Conservation (phyloP, 164 flowering plant genomes). For the Kingdonia uniflora region DNA sequence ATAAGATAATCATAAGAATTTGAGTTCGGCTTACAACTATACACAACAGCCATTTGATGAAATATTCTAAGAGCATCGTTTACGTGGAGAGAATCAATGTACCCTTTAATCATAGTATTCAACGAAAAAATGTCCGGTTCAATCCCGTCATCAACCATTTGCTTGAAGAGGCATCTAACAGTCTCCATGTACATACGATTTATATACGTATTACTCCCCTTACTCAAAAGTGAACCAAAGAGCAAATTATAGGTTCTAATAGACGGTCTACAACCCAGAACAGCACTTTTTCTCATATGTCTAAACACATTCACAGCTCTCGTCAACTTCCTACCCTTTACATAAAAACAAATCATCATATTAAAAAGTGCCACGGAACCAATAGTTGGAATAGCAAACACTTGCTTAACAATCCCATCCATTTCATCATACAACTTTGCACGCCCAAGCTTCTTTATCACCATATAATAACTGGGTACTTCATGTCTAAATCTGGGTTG, state of each 20-base stretch:
- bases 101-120: constrained; percentile 85
- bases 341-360: constrained; percentile 60
- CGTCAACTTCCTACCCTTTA: constrained; percentile 50
- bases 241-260: constrained; percentile 65
- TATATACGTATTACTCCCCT: constrained; percentile 55
- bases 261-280: constrained; percentile 48
- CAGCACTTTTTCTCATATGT: constrained; percentile 50
- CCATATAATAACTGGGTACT: constrained; percentile 40
- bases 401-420: constrained; percentile 66
- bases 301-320: constrained; percentile 63
- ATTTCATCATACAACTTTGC: constrained; percentile 61
- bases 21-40: constrained; percentile 51
- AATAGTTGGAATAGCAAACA: constrained; percentile 43
- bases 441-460: constrained; percentile 68
- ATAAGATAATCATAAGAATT: constrained; percentile 61
- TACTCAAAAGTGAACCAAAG: constrained; percentile 55
- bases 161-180: constrained; percentile 57
- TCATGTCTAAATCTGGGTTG: constrained; percentile 75
- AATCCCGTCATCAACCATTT: constrained; percentile 72
- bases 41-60: constrained; percentile 75
- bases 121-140: constrained; percentile 76
- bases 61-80: constrained; percentile 84
- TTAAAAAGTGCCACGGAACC: constrained; percentile 67
- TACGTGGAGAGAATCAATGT: constrained; percentile 68
- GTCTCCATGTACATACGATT: constrained; percentile 80